Base-by-base conservation (phyloP, 495 filamentous ascomycete species). In the Daldinia caldariorum region DNA sequence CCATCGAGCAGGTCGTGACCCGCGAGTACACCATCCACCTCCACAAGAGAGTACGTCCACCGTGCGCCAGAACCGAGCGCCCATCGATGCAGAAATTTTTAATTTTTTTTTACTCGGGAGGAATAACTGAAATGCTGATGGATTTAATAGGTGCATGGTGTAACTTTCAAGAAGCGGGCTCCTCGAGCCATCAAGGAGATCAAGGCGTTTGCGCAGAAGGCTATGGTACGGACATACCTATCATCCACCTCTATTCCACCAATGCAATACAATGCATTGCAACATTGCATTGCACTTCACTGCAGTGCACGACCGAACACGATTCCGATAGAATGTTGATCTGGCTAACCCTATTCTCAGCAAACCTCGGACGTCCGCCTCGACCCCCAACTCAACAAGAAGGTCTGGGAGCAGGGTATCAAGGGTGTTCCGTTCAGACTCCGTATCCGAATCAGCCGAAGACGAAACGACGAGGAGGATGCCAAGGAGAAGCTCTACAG, bases 1-100 rank as follows among this genome's bases (percentile, higher is more conserved):
- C 95, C 84, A 97, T 98, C 82, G 90, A 92, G 79, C 94, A 98
- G 84, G 96, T 98, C 77, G 95, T 99, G 79, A 89, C 95, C 66
- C 93, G 95, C 88, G 96, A 99, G 87, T 99, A 98, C 89, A 99
- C 95, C 82, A 99, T 99, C 88, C 94, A 99, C 89, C 85, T 99
- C 71, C 95, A 99, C 91, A 98, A 97, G 90, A 90, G 94, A 83
- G 95, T 98, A 96, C 82, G 92, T 92, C 82, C 78, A 37, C 49
- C 82, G 50, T 31, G 77, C 77, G 75, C 79, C 70, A 75, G 72
- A 74, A 62, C 71, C 61, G 61, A 58, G 57, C 61, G 39, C 61
- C 20, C 31, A 14, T 10, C 37, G 58, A 31, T 45, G 54, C 65
- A 61, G 37, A 58, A 43, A 72, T 58, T 73, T n/a, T n/a, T n/a